phyloP scores from a whole-genome alignment of 1,139 yeast genomes.

The Kodamaea plutei region DNA sequence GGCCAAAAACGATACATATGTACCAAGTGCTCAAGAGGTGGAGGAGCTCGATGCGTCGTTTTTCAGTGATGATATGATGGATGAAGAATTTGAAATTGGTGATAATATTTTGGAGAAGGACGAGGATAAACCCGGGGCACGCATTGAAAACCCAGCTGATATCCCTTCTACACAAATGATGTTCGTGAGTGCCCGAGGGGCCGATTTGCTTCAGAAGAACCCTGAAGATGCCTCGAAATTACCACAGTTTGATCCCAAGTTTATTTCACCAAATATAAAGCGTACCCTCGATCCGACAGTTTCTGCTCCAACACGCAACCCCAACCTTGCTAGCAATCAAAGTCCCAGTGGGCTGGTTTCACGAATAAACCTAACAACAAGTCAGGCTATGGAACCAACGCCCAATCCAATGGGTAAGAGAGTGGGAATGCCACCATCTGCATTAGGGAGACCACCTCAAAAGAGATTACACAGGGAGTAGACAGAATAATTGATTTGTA shows the following conservation, averaged over 20 bases:
- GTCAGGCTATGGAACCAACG: background rate
- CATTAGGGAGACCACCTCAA: constrained; percentile 17
- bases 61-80: constrained; percentile 56
- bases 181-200: constrained; percentile 59
- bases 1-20: constrained; percentile 10
- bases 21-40: constrained; percentile 18
- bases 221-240: constrained; percentile 33
- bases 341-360: background rate
- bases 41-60: constrained; percentile 62
- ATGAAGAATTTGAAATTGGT: constrained; percentile 8
- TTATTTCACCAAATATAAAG: constrained; percentile 47
- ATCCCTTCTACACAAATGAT: constrained; percentile 14
- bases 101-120: constrained; percentile 1
- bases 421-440: constrained; percentile 33
- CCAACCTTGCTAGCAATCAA: constrained; percentile 4
- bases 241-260: constrained; percentile 46
- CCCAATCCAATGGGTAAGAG: constrained; percentile 20
- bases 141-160: background rate
- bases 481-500: too few relatives aligned
- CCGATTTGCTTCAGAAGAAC: constrained; percentile 46
- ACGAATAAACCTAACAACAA: background rate
- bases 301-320: constrained; percentile 41
- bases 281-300: constrained; percentile 56
- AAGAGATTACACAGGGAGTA: constrained; percentile 15
- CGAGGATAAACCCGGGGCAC: constrained; percentile 2